Evolutionary conservation across 1,284 basidiomycete genomes (phyloP).

Genomic region (Austropuccinia psidii): DNA sequence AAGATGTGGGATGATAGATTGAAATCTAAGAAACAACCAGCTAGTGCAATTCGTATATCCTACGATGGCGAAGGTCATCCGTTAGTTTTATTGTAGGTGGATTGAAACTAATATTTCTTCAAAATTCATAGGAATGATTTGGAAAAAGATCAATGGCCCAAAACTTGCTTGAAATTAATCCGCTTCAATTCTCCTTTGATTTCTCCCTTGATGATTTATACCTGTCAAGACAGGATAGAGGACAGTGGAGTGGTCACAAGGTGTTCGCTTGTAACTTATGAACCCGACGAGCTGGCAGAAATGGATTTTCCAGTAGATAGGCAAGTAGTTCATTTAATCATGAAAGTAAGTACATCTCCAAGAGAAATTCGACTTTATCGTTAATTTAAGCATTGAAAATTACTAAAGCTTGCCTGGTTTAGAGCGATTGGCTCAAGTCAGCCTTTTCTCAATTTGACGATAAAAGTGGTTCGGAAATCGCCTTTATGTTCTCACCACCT

Average conservation of each 20-base stretch:
- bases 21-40: slow-evolving; percentile 5
- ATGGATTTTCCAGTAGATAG: slow-evolving; percentile 6
- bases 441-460: slow-evolving; percentile 33
- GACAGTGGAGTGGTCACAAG: slow-evolving; percentile 29
- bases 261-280: slow-evolving; percentile 24
- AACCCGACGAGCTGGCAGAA: slow-evolving; percentile 13
- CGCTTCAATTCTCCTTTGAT: background rate
- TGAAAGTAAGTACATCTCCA: slow-evolving; percentile 31
- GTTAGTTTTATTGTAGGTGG: slow-evolving; percentile 14
- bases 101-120: no score
- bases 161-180: background rate
- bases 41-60: slow-evolving; percentile 27
- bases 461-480: slow-evolving; percentile 12
- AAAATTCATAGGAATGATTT: no score
- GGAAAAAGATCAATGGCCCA: no score
- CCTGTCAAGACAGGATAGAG: slow-evolving; percentile 12
- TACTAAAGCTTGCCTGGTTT: background rate
- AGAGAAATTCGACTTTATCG: no score
- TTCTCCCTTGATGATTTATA: background rate
- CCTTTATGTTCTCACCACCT: slow-evolving; percentile 27
- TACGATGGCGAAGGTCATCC: slow-evolving; percentile 30
- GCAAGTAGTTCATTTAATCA: slow-evolving; percentile 25
- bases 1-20: background rate
- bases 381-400: background rate
- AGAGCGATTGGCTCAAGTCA: slow-evolving; percentile 31